phyloP scores from a whole-genome alignment of 2,329 filamentous ascomycete species.

The Blastomyces silverae region DNA sequence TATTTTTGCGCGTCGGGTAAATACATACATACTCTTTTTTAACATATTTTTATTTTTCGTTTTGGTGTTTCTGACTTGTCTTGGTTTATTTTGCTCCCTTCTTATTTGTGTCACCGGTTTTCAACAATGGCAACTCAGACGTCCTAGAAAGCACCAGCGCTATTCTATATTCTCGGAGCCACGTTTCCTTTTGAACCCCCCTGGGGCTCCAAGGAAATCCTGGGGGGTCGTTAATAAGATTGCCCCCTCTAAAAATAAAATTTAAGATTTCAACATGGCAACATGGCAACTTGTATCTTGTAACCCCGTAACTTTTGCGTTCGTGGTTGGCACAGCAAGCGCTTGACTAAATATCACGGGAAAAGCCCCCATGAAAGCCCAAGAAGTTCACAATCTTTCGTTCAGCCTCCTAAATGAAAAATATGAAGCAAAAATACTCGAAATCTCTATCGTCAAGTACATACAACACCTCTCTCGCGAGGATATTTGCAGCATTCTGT shows the following conservation, averaged over 20 bases:
- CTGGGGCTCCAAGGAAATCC: slow-evolving; percentile 1
- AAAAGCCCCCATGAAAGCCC: neutral
- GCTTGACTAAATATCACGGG: too few relatives aligned
- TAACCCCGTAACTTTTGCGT: neutral
- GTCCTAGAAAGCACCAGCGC: neutral
- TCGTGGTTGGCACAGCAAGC: neutral
- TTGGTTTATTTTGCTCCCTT: neutral
- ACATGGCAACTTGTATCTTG: neutral
- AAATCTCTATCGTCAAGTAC: neutral
- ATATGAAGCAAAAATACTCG: neutral
- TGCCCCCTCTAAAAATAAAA: slow-evolving; percentile 1
- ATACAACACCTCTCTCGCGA: neutral
- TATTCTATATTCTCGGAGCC: slow-evolving; percentile 1
- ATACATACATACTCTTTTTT: neutral
- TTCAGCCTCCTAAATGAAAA: too few relatives aligned
- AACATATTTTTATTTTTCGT: neutral
- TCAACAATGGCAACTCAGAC: slow-evolving; percentile 12
- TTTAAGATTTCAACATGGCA: slow-evolving; percentile 12
- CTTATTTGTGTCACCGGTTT: neutral
- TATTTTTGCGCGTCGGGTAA: slow-evolving; percentile 6
- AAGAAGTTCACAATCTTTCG: neutral
- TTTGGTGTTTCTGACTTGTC: neutral
- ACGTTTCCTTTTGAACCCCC: neutral
- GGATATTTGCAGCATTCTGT: neutral
- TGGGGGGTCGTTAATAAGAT: neutral